Conservation (phyloP, 2,329 filamentous ascomycete genomes). For the Graphium sp. region DNA sequence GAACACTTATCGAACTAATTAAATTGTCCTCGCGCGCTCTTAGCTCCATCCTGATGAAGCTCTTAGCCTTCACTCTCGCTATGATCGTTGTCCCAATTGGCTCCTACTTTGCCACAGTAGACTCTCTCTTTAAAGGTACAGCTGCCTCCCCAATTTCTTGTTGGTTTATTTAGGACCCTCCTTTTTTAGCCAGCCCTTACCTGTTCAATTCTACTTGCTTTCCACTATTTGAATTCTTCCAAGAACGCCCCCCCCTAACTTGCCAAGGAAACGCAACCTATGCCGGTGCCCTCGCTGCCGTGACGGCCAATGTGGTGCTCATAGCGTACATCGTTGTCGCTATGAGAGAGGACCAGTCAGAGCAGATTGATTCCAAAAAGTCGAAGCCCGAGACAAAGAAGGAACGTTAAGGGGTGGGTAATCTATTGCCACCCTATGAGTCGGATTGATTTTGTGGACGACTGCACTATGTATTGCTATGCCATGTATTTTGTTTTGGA, state of each 20-base stretch:
- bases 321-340: slow-evolving; percentile 85
- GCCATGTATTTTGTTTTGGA: no score
- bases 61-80: slow-evolving; percentile 76
- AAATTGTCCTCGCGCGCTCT: slow-evolving; percentile 4
- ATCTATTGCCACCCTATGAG: no score
- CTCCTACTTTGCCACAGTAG: slow-evolving; percentile 70
- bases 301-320: slow-evolving; percentile 83
- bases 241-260: neutral
- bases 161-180: neutral
- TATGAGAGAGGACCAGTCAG: slow-evolving; percentile 72
- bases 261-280: slow-evolving; percentile 67
- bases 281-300: slow-evolving; percentile 68
- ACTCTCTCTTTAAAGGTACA: slow-evolving; percentile 62
- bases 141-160: slow-evolving; percentile 4
- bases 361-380: slow-evolving; percentile 27
- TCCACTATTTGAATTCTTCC: neutral
- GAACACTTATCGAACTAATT: slow-evolving; percentile 1
- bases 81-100: slow-evolving; percentile 82
- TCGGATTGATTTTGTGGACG: no score
- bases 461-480: no score
- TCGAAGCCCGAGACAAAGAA: slow-evolving; percentile 29
- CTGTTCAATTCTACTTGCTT: neutral
- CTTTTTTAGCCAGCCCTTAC: neutral
- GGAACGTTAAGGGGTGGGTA: slow-evolving; percentile 25
- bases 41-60: slow-evolving; percentile 75